Evolutionary conservation across 2,329 filamentous ascomycete species (phyloP), one percentile per base, ranked within the genome.

Genomic region (Cryphonectria naterciae): DNA sequence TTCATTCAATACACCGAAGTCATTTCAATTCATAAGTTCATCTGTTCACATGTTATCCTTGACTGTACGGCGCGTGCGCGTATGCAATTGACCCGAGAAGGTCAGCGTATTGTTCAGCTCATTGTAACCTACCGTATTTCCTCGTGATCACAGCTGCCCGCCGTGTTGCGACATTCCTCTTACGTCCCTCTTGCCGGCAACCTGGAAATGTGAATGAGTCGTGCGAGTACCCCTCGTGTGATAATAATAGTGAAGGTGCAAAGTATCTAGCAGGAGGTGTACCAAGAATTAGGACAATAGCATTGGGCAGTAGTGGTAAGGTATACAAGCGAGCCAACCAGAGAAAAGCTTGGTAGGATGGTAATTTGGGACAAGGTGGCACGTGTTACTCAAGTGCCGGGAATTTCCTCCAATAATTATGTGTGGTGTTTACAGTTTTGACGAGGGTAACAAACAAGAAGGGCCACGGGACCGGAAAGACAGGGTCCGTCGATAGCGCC

Each of bases 321-420:
- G 25, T 32, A 17, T 43, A 67, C 28, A 67, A 39, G 32, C 65
- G 65, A 41, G 37, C 65, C 65, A 67, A 67, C 58, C 19, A 39
- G 65, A 56, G 10, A 32, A 32, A 17, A 7, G 56, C 2, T 19
- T 43, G 3, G 15, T 35, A 39, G n/a, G 65, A 32, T 41, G 19
- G 49, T 28, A 62, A 13, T 37, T 52, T 41, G 41, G 22, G n/a
- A 52, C 60, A 54, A 19, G 66, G 69, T 65, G 49, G 61, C 66
- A 71, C 28, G 28, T 10, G 60, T 43, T 41, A 15, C 52, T 32
- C 28, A 64, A 46, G 62, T 54, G 39, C n/a, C 22, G 25, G n/a
- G 28, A 61, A 68, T 65, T 65, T 71, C 69, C 69, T 67, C 69
- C 69, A 71, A 71, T 71, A 35, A 63, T 43, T 65, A 39, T 49